These are phyloP conservation scores for Sporothrix variecibatus DNA, from an alignment of 2,329 filamentous ascomycete genomes.

Conservation along the genomic window DNA sequence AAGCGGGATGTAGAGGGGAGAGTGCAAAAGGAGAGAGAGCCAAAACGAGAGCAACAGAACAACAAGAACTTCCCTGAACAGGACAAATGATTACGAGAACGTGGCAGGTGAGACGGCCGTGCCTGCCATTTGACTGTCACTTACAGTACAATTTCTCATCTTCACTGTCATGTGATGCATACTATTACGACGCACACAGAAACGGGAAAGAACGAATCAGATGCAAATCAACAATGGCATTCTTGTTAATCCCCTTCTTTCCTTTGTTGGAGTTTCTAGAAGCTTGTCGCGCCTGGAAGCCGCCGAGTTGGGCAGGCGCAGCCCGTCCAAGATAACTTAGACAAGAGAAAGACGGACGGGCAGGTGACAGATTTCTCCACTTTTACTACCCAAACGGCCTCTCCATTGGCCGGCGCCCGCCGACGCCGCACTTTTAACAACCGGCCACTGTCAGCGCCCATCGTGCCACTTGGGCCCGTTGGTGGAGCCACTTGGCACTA, in stretches of 20 bases:
- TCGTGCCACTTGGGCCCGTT: slow-evolving; percentile 23
- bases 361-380: neutral
- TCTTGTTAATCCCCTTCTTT: neutral
- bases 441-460: slow-evolving; percentile 21
- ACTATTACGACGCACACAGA: neutral
- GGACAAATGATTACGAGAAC: neutral
- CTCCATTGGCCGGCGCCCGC: slow-evolving; percentile 19
- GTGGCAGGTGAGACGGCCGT: neutral
- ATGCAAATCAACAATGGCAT: neutral
- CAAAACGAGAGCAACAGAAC: neutral
- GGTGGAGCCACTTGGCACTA: slow-evolving; percentile 21
- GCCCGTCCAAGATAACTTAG: neutral
- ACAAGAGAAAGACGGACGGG: neutral
- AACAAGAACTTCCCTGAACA: neutral
- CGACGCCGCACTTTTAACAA: slow-evolving; percentile 5
- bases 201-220: neutral
- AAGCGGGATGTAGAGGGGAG: neutral
- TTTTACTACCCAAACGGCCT: neutral
- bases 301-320: neutral
- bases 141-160: neutral
- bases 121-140: neutral
- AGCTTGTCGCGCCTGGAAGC: neutral
- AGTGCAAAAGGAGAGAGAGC: neutral
- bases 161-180: neutral
- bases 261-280: neutral